Conservation (phyloP, 2,329 filamentous ascomycete species). For the Tolypocladium pustulatum region DNA sequence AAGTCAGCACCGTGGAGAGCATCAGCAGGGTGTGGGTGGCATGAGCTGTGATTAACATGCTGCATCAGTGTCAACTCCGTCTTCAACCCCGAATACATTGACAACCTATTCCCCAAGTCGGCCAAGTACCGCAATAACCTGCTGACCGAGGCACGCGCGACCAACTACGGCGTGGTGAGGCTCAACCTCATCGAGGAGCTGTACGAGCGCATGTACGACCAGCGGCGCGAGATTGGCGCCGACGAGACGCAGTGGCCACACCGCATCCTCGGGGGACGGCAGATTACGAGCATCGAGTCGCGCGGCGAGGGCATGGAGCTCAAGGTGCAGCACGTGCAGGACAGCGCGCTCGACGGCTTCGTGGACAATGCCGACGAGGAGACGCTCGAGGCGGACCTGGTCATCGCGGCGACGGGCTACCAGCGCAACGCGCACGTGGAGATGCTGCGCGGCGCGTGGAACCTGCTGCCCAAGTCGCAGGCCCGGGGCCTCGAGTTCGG, state of each 20-base stretch:
- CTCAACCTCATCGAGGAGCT: conserved; percentile 83
- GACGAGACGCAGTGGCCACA: conserved; percentile 72
- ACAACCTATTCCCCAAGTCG: conserved; percentile 61
- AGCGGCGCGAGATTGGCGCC: conserved; percentile 58
- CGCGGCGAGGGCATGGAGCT: conserved; percentile 44
- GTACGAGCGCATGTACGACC: conserved; percentile 80
- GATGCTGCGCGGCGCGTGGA: conserved; percentile 58
- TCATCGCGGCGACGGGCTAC: conserved; percentile 87
- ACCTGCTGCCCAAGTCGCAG: conserved; percentile 50
- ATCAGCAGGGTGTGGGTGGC: neutral
- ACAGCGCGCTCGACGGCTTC: conserved; percentile 30
- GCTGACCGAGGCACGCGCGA: conserved; percentile 63
- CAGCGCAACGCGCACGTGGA: conserved; percentile 65
- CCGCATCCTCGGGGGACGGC: conserved; percentile 61
- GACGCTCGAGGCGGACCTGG: conserved; percentile 62
- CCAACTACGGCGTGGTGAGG: conserved; percentile 91
- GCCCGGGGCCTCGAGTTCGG: conserved; percentile 15
- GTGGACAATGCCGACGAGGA: conserved; percentile 36
- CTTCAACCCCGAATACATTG: conserved; percentile 81
- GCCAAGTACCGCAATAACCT: conserved; percentile 48
- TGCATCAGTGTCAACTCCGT: conserved; percentile 77
- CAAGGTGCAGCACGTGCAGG: conserved; percentile 38
- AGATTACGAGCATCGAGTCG: conserved; percentile 51
- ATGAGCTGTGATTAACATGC: neutral
- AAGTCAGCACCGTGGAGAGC: conserved; percentile 25